Percentiles rank a stretch among this genome's conserved stretches.
Conservation (phyloP, 2,329 filamentous ascomycete species). For the Helicocarpus griseus region DNA sequence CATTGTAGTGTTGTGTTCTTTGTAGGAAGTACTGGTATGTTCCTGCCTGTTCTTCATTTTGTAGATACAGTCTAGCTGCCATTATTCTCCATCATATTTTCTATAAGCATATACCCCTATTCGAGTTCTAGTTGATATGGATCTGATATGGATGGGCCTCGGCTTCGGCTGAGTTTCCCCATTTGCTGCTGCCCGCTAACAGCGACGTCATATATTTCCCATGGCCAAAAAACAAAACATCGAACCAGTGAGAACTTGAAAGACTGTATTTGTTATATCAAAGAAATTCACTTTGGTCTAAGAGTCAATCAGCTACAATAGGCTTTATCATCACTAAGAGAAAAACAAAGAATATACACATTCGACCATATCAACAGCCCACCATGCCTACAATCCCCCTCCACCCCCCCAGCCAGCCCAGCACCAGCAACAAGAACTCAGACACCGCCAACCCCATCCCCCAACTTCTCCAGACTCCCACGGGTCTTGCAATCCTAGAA, state of each 20-base stretch:
- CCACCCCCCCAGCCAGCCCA: slow-evolving; percentile 17
- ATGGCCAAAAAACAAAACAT: background rate
- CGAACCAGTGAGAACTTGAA: too few species aligned
- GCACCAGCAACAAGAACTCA: background rate
- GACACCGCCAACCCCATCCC: slow-evolving; percentile 54
- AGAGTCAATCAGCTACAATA: too few species aligned
- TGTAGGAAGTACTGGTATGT: background rate
- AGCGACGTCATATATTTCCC: background rate
- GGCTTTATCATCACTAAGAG: too few species aligned
- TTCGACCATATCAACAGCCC: background rate
- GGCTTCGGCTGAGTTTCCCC: background rate
- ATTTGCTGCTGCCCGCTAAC: background rate
- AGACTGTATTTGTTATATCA: too few species aligned
- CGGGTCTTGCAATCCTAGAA: slow-evolving; percentile 81
- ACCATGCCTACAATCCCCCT: slow-evolving; percentile 36
- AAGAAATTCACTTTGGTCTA: too few species aligned
- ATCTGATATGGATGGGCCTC: background rate
- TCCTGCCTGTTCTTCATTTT: background rate
- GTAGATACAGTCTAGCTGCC: background rate
- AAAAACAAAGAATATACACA: too few species aligned
- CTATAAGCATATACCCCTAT: too few species aligned
- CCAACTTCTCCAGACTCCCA: slow-evolving; percentile 74
- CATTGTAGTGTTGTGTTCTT: background rate
- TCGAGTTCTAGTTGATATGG: too few species aligned
- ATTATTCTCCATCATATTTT: too few species aligned